Percentiles rank a stretch among this genome's conserved stretches.
These are phyloP conservation scores for Fusarium buharicum DNA, from an alignment of 2,329 filamentous ascomycete genomes.

Conservation along the genomic window DNA sequence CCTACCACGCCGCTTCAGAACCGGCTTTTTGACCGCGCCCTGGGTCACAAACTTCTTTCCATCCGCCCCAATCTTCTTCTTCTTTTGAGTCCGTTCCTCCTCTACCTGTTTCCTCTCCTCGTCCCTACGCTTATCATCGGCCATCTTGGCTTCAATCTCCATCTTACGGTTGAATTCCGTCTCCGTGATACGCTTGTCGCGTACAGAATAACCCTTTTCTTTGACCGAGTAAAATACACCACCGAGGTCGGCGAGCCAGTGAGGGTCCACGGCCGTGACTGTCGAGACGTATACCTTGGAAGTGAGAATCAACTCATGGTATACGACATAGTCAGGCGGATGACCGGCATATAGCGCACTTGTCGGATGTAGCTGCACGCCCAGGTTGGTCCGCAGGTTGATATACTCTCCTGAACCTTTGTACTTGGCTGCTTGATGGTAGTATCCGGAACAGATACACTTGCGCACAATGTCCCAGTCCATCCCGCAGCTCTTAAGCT, in stretches of 20 bases:
- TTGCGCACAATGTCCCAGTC: conserved; percentile 97
- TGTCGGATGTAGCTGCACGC: conserved; percentile 93
- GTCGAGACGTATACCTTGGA: conserved; percentile 98
- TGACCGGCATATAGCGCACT: conserved; percentile 94
- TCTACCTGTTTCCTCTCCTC: conserved; percentile 66
- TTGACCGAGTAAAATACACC: conserved; percentile 98
- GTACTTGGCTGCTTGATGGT: conserved; percentile 95
- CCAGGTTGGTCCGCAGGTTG: conserved; percentile 93
- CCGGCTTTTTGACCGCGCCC: conserved; percentile 70
- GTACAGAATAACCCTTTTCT: conserved; percentile 92
- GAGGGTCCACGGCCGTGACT: conserved; percentile 93
- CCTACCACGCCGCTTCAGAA: conserved; percentile 65
- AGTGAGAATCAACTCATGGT: conserved; percentile 97
- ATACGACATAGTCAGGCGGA: conserved; percentile 95
- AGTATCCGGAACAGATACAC: conserved; percentile 97
- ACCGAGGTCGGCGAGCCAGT: conserved; percentile 95
- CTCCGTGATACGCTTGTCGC: conserved; percentile 88
- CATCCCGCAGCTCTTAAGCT: conserved; percentile 86
- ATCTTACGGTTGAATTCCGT: conserved; percentile 92
- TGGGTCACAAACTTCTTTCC: conserved; percentile 69
- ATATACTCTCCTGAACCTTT: conserved; percentile 98
- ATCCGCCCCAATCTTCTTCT: conserved; percentile 51
- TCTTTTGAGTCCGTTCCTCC: conserved; percentile 57
- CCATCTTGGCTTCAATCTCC: conserved; percentile 94
- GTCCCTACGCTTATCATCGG: conserved; percentile 78